A percentile compares a stretch with the other conserved stretches of the same genome.
Conservation (phyloP, 768 basidiomycete species). For the Boletales sp. region DNA sequence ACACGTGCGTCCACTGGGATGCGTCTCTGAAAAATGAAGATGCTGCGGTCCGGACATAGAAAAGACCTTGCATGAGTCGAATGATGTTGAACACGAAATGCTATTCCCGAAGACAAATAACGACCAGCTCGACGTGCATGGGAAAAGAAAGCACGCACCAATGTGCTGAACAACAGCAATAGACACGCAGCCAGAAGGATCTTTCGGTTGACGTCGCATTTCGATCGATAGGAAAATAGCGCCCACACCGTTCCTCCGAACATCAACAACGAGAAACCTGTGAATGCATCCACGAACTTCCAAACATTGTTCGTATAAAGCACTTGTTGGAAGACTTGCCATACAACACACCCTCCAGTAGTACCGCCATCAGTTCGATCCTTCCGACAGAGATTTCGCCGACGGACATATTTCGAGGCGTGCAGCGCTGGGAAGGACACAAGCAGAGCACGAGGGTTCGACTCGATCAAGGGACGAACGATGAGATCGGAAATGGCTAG, state of each 20-base stretch:
- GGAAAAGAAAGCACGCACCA: slow-evolving; percentile 12
- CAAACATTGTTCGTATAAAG: neutral
- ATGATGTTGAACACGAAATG: slow-evolving; percentile 27
- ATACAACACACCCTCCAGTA: slow-evolving; percentile 19
- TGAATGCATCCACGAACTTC: neutral
- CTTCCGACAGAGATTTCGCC: slow-evolving; percentile 10
- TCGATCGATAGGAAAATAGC: slow-evolving; percentile 7
- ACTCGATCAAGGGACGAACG: too few species aligned
- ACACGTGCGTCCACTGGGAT: slow-evolving; percentile 27
- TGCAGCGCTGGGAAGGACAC: neutral
- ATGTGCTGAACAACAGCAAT: slow-evolving; percentile 30
- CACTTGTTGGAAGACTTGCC: slow-evolving; percentile 2
- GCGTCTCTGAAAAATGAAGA: slow-evolving; percentile 21
- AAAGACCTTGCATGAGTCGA: slow-evolving; percentile 24
- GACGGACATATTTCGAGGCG: slow-evolving; percentile 1
- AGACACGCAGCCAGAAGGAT: slow-evolving; percentile 24
- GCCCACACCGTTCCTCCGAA: slow-evolving; percentile 30
- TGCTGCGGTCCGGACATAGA: slow-evolving; percentile 20
- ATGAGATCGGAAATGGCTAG: too few species aligned
- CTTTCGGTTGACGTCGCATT: slow-evolving; percentile 13
- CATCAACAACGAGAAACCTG: slow-evolving; percentile 37
- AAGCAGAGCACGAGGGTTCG: neutral
- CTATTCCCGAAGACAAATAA: slow-evolving; percentile 4
- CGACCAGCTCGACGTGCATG: neutral
- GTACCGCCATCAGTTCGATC: slow-evolving; percentile 14